These are phyloP conservation scores for Phytophthora aleatoria DNA, from an alignment of 352 stramenopile species.

Conservation along the genomic window DNA sequence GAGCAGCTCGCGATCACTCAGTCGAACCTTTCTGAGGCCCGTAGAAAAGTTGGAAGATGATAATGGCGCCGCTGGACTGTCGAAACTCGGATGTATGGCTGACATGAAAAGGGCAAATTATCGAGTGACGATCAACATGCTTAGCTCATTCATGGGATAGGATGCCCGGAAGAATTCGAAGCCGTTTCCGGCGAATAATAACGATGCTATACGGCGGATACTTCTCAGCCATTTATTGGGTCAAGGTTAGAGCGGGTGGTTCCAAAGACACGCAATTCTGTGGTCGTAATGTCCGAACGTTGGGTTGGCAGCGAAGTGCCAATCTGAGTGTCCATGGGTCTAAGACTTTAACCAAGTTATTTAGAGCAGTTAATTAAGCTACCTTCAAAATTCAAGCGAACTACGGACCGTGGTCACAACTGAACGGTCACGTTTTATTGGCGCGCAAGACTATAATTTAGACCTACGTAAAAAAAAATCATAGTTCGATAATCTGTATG, in stretches of 20 bases:
- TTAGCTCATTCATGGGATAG: too few relatives aligned
- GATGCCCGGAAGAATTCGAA: background rate
- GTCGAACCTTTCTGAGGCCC: slow-evolving; percentile 14
- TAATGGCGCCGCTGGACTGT: background rate
- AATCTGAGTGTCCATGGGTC: background rate
- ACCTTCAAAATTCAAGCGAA: background rate
- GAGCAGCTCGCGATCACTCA: slow-evolving; percentile 33
- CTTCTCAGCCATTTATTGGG: background rate
- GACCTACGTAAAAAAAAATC: background rate
- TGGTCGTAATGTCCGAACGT: background rate
- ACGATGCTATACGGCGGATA: background rate
- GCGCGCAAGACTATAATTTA: background rate
- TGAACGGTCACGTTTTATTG: background rate
- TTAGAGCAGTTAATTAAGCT: background rate
- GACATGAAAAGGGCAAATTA: background rate
- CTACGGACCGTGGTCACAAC: background rate
- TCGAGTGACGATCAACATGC: background rate
- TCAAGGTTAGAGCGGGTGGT: too few relatives aligned
- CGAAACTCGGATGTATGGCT: background rate
- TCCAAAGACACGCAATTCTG: background rate
- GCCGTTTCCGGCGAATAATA: background rate
- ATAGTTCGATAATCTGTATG: background rate
- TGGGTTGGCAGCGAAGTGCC: background rate
- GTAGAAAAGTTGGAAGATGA: background rate
- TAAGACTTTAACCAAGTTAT: too few relatives aligned